Conservation (phyloP, 805 yeast genomes). For the Komagataella mondaviorum region DNA sequence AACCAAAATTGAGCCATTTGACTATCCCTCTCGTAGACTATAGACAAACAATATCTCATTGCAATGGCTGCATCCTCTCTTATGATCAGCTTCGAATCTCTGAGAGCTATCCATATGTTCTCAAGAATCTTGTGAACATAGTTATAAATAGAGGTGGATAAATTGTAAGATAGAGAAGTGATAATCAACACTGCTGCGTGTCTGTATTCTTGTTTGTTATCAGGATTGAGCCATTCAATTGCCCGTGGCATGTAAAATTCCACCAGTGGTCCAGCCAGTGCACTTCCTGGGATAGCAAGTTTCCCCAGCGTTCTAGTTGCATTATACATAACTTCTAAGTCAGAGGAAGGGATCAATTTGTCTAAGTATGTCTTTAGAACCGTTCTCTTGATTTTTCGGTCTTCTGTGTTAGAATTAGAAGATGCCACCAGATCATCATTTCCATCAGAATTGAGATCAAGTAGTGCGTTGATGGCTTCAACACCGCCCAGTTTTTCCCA, state of each 20-base stretch:
- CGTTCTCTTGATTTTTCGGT: constrained; percentile 77
- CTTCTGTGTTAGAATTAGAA: constrained; percentile 26
- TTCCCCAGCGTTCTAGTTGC: constrained; percentile 85
- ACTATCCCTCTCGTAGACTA: constrained; percentile 67
- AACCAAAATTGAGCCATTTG: constrained; percentile 67
- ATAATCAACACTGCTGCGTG: constrained; percentile 86
- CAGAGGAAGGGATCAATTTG: constrained; percentile 68
- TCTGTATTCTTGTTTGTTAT: constrained; percentile 71
- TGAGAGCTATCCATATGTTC: constrained; percentile 76
- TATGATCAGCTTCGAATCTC: constrained; percentile 64
- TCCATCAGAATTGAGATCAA: constrained; percentile 48
- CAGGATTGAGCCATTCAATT: constrained; percentile 84
- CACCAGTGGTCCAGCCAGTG: constrained; percentile 82
- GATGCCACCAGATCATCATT: background rate
- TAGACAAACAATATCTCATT: constrained; percentile 62
- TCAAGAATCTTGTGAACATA: constrained; percentile 70
- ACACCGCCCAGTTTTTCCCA: constrained; percentile 79
- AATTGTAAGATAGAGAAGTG: constrained; percentile 70
- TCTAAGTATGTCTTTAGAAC: constrained; percentile 84
- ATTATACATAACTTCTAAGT: constrained; percentile 69
- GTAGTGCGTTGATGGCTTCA: constrained; percentile 77
- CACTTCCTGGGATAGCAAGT: constrained; percentile 80
- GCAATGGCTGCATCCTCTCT: constrained; percentile 79
- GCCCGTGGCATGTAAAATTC: constrained; percentile 85
- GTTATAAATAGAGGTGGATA: constrained; percentile 72